Base-by-base conservation (phyloP, 148 eudicot species). In the Arctostaphylos glauca region DNA sequence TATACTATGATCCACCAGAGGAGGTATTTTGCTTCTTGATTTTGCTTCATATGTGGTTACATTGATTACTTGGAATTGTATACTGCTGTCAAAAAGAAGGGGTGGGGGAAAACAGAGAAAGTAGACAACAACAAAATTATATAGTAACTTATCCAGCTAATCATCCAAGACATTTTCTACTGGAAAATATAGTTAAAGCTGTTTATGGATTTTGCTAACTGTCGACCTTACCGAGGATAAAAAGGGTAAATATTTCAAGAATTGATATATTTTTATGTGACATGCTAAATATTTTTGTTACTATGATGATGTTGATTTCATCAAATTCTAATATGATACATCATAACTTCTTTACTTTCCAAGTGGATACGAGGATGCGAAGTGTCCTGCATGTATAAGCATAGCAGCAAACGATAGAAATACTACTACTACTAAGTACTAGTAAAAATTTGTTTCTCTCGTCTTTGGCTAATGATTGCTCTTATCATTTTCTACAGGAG, bases 1-100 rank as follows among this genome's bases (percentile, higher is more conserved):
- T 97, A 60, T 97, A 97, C 86, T 97, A 97, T 86, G 99, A 94
- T 88, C 99, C 99, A 64, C 98, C 97, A 44, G 94, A 91, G 76
- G 98, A 94, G 98, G 99, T 97, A 90, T 77, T 71, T 44, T 3
- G 52, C 60, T 16, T 81, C 19, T 71, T 80, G 58, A 3, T 80
- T 47, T 80, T 81, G 44, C 67, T 71, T 49, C 62, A 23, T 48
- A 12, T 18, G 38, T 53, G 4, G 14, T 80, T 48, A 47, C 47
- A 48, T 80, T 68, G 4, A 15, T 58, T 18, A 80, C 53, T 15
- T 19, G 4, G 25, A 53, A 81, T 38, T 52, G 19, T 52, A 38
- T 53, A 6, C 23, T 62, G 52, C 50, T 64, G 55, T 19, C 74
- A 9, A 64, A 31, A 56, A 18, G 44, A 46, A 23, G 58, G 6